Base-by-base conservation (phyloP, 805 yeast genomes). In the Suhomyces pyralidae region DNA sequence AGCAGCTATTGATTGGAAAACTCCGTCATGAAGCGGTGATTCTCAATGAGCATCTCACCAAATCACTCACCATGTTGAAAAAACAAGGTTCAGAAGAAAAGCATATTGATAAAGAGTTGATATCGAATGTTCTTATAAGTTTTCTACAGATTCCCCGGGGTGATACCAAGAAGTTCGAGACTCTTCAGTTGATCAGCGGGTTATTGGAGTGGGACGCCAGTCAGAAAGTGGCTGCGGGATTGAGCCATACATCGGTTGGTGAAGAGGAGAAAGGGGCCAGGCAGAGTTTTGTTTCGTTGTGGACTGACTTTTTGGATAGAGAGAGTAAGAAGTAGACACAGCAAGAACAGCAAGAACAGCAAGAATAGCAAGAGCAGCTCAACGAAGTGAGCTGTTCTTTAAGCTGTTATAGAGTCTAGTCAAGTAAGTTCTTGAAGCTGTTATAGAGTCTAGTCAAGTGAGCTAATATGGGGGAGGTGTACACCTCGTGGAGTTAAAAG, bases 141-240 rank as follows among this genome's bases (percentile, higher is more conserved):
- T 94, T 92, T 69, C 79, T 94, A 15, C 86, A 86, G 32, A 76
- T 93, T 28, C 97, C 97, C 5, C 77, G 99, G 55, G 97, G 94
- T 1, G 99, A 94, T 66, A 81, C 96, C 7, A 93, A 92, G 70
- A 91, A 94, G 69, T 94, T 88, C 65, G 98, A 94, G 76, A 96
- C 94, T 3, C 77, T 94, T 47, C 88, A 83, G 64, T 79, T 94
- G 54, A 86, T 94, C 42, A 81, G 96, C 9, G 88, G 89, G 54
- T 85, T 86, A 58, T 75, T 94, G 53, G 86, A 82, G 53, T 94
- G 99, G 99, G 93, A 88, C 67, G 94, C 90, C 48, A 84, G 81
- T 44, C 84, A 88, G 65, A 84, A 81, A 61, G 73, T 82, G 22
- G 88, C 85, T 55, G 96, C 96, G 1, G 97, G 97, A 0, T 70